Evolutionary conservation across 2,329 filamentous ascomycete species (phyloP).

Genomic region (Aureobasidium pullulans): DNA sequence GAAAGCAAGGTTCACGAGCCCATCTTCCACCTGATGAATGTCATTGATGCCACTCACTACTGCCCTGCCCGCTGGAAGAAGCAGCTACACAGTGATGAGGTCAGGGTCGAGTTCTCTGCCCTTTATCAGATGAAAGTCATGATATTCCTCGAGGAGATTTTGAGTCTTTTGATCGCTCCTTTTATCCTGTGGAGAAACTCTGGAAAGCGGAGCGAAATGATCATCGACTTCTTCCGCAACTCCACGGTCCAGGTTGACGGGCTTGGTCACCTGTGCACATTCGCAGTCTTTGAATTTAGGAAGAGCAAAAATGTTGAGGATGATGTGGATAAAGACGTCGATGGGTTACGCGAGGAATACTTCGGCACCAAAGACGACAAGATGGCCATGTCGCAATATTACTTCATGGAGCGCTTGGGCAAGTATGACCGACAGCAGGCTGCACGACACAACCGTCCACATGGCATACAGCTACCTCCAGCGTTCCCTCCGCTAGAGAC

Average conservation of each 20-base stretch:
- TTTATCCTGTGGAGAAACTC: conserved; percentile 81
- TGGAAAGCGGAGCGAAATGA: conserved; percentile 80
- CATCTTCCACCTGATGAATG: conserved; percentile 77
- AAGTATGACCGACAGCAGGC: conserved; percentile 16
- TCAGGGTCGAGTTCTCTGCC: conserved; percentile 80
- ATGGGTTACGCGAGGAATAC: conserved; percentile 73
- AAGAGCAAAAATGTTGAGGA: conserved; percentile 55
- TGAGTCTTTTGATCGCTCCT: conserved; percentile 88
- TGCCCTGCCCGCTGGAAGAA: conserved; percentile 82
- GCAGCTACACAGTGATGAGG: conserved; percentile 86
- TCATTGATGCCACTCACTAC: conserved; percentile 90
- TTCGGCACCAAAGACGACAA: conserved; percentile 94
- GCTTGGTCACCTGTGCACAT: conserved; percentile 91
- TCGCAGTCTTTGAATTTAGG: conserved; percentile 95
- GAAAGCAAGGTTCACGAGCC: conserved; percentile 88
- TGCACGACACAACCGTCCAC: conserved; percentile 7
- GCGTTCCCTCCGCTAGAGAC: conserved; percentile 15
- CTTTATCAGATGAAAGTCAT: conserved; percentile 89
- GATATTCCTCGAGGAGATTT: conserved; percentile 85
- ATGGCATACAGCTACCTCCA: conserved; percentile 17
- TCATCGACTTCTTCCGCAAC: conserved; percentile 96
- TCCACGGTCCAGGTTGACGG: conserved; percentile 97
- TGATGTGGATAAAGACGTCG: conserved; percentile 30
- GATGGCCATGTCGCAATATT: conserved; percentile 95
- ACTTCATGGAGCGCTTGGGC: conserved; percentile 62